Evolutionary conservation across 495 filamentous ascomycete genomes (phyloP).

Genomic region (Aspergillus wentii): DNA sequence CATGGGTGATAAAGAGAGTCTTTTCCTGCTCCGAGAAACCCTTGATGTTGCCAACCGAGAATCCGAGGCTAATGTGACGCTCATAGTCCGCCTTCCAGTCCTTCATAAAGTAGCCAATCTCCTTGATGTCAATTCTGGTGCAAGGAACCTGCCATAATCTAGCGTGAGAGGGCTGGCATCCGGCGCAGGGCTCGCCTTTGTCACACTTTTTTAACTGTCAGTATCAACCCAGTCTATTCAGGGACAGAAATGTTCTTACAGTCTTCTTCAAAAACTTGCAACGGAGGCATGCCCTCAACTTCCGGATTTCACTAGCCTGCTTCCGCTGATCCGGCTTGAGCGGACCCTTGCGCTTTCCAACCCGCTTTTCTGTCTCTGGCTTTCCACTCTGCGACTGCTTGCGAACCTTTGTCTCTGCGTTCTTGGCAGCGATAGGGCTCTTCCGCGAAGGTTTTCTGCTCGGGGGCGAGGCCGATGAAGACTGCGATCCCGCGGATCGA

Average conservation of each 20-base stretch:
- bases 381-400: slow-evolving; percentile 69
- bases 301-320: slow-evolving; percentile 90
- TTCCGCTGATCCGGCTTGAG: slow-evolving; percentile 89
- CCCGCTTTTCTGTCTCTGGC: slow-evolving; percentile 81
- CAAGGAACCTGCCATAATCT: slow-evolving; percentile 93
- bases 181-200: slow-evolving; percentile 88
- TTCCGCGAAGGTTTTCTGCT: slow-evolving; percentile 66
- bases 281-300: slow-evolving; percentile 84
- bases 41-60: slow-evolving; percentile 90
- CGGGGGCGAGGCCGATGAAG: slow-evolving; percentile 60
- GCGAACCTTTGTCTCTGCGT: slow-evolving; percentile 72
- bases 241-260: slow-evolving; percentile 21
- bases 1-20: slow-evolving; percentile 78
- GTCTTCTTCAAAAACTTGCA: slow-evolving; percentile 99
- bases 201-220: slow-evolving; percentile 54
- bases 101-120: slow-evolving; percentile 96
- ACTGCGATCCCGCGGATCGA: slow-evolving; percentile 52
- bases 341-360: slow-evolving; percentile 80
- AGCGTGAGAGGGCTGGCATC: slow-evolving; percentile 88
- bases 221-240: background rate
- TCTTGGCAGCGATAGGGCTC: slow-evolving; percentile 71
- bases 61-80: slow-evolving; percentile 76
- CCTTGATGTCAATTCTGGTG: slow-evolving; percentile 94
- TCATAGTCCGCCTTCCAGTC: slow-evolving; percentile 96
- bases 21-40: slow-evolving; percentile 79